Conservation (phyloP, 1,284 basidiomycete genomes). For the Rhodotorula mucilaginosa region DNA sequence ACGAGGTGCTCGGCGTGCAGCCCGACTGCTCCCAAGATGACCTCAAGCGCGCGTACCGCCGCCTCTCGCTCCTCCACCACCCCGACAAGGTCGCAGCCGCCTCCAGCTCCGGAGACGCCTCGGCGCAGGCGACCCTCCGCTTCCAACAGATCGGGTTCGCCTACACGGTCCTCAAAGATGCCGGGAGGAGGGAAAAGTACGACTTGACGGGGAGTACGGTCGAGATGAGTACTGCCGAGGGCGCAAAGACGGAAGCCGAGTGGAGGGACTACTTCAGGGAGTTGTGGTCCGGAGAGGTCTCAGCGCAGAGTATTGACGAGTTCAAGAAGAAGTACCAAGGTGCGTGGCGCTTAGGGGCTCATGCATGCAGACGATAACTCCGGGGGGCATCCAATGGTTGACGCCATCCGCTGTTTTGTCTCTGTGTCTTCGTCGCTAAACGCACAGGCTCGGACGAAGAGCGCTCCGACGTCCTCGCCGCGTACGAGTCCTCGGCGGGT, state of each 20-base stretch:
- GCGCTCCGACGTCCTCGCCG: conserved; percentile 67
- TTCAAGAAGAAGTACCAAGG: conserved; percentile 90
- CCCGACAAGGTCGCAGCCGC: conserved; percentile 53
- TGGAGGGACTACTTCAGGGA: conserved; percentile 92
- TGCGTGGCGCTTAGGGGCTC: conserved; percentile 49
- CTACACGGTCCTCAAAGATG: conserved; percentile 79
- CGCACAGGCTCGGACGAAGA: conserved; percentile 78
- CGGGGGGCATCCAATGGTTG: too few relatives aligned
- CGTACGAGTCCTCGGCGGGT: conserved; percentile 67
- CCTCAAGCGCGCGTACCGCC: conserved; percentile 63
- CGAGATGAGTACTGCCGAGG: conserved; percentile 61
- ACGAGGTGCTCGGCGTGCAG: conserved; percentile 34
- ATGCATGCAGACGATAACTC: too few relatives aligned
- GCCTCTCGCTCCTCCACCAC: conserved; percentile 74
- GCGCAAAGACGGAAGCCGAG: conserved; percentile 72
- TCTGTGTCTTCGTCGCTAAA: too few relatives aligned
- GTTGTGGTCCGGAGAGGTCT: conserved; percentile 69
- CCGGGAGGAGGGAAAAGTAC: conserved; percentile 62
- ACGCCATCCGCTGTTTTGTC: too few relatives aligned
- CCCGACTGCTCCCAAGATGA: conserved; percentile 26
- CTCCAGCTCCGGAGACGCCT: conserved; percentile 47
- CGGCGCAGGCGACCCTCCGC: conserved; percentile 56
- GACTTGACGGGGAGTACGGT: conserved; percentile 70
- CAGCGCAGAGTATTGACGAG: conserved; percentile 77
- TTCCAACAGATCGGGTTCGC: conserved; percentile 91